A percentile compares a stretch with the other conserved stretches of the same genome.
These are phyloP conservation scores for Pyricularia grisea DNA, from an alignment of 2,329 filamentous ascomycete genomes.

Conservation along the genomic window DNA sequence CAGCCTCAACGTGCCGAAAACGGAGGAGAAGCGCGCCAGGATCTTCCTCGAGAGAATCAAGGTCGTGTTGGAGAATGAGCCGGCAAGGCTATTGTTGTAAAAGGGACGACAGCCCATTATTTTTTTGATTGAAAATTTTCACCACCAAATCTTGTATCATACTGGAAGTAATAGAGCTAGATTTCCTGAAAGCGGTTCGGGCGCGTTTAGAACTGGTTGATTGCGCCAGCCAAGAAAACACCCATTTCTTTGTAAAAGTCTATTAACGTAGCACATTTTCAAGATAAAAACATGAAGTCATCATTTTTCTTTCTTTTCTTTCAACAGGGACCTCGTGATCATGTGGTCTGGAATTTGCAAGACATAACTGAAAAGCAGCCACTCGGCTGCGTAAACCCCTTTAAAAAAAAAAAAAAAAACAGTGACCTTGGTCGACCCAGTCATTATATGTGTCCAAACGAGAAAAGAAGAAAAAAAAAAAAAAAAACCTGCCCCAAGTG, in stretches of 20 bases:
- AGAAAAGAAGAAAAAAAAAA: too few relatives aligned
- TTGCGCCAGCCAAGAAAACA: not conserved
- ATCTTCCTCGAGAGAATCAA: slow-evolving; percentile 84
- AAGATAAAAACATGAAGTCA: not conserved
- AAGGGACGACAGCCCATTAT: not conserved
- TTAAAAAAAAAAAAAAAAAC: not conserved
- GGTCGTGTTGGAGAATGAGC: slow-evolving; percentile 70
- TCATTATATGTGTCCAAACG: not conserved
- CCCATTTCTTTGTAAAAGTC: not conserved
- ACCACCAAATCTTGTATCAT: not conserved
- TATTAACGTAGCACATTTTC: not conserved
- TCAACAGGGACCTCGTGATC: not conserved
- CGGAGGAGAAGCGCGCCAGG: slow-evolving; percentile 72
- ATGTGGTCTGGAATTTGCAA: not conserved
- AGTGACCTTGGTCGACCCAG: not conserved
- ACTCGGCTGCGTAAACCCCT: not conserved
- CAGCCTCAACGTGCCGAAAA: slow-evolving; percentile 66
- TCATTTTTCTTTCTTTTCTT: not conserved
- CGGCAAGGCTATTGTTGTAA: slow-evolving; percentile 62
- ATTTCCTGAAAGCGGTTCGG: not conserved
- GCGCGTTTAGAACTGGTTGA: not conserved
- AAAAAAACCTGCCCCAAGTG: not conserved
- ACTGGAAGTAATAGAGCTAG: slow-evolving; percentile 1
- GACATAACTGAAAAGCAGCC: not conserved
- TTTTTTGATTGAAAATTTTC: not conserved